phyloP scores from a whole-genome alignment of 257 asterid genomes.

The Haberlea rhodopensis region DNA sequence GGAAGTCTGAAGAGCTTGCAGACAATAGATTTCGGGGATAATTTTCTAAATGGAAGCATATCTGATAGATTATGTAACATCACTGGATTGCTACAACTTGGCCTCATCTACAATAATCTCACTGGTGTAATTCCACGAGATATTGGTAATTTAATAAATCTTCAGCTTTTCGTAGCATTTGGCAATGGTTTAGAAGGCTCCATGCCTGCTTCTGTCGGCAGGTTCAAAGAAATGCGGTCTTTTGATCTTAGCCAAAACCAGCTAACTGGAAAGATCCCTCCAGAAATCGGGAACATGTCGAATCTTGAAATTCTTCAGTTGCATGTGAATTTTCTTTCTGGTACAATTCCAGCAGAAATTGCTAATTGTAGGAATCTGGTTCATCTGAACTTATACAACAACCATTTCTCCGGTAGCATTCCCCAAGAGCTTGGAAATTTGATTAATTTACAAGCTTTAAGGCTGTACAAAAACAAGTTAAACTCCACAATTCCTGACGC shows the following conservation, averaged over 20 bases:
- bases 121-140: conserved; percentile 55
- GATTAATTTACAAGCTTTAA: conserved; percentile 36
- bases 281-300: conserved; percentile 51
- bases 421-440: conserved; percentile 64
- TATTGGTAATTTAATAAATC: conserved; percentile 54
- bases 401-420: conserved; percentile 55
- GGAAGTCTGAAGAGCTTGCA: conserved; percentile 47
- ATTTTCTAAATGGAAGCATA: conserved; percentile 54
- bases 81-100: conserved; percentile 42
- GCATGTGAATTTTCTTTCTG: conserved; percentile 48
- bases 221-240: conserved; percentile 37
- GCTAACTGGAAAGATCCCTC: conserved; percentile 64
- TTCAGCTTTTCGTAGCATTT: conserved; percentile 51
- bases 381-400: conserved; percentile 41
- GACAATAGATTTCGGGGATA: conserved; percentile 54
- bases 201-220: conserved; percentile 64
- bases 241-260: conserved; percentile 59
- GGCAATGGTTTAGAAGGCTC: conserved; percentile 49
- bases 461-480: conserved; percentile 48
- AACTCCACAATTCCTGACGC: conserved; percentile 64
- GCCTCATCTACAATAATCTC: conserved; percentile 54
- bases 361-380: conserved; percentile 46
- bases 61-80: conserved; percentile 62
- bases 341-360: conserved; percentile 63
- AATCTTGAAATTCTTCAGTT: conserved; percentile 50